phyloP scores from a whole-genome alignment of 1,284 basidiomycete species.

The Malassezia nana region DNA sequence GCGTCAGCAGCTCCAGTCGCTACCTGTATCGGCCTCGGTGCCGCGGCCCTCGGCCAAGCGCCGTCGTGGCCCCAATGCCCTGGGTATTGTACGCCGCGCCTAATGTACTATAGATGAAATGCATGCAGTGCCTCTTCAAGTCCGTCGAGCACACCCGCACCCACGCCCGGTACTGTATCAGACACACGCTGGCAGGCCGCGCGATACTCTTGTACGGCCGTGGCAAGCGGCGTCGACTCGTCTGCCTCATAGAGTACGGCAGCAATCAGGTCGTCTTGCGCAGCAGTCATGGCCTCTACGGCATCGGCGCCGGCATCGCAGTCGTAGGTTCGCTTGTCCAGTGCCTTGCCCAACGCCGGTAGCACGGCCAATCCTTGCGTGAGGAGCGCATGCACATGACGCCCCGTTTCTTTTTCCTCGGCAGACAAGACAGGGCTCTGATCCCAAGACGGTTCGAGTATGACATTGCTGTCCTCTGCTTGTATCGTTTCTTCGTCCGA shows the following conservation, averaged over 20 bases:
- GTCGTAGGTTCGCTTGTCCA: background rate
- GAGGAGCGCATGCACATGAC: background rate
- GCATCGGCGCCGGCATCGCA: background rate
- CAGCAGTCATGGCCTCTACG: slow-evolving; percentile 23
- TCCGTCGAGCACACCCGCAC: background rate
- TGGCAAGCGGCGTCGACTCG: background rate
- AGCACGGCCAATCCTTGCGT: background rate
- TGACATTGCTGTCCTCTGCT: background rate
- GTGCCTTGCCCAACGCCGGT: background rate
- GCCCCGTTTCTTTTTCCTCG: background rate
- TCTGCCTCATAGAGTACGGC: slow-evolving; percentile 27
- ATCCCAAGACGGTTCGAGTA: background rate
- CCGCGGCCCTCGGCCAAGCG: slow-evolving; percentile 27
- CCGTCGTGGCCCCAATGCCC: slow-evolving; percentile 28
- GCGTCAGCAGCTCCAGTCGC: slow-evolving; percentile 15
- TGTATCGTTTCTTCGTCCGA: background rate
- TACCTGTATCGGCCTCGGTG: background rate
- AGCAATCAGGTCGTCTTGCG: slow-evolving; percentile 33
- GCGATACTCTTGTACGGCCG: background rate
- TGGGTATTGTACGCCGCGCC: slow-evolving; percentile 41
- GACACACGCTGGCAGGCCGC: background rate
- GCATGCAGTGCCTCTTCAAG: background rate
- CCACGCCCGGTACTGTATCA: background rate
- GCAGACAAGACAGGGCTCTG: background rate
- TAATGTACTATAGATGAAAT: slow-evolving; percentile 6